Evolutionary conservation across 2,329 filamentous ascomycete species (phyloP), one percentile per base, ranked within the genome.

Genomic region (Colletotrichum limetticola): DNA sequence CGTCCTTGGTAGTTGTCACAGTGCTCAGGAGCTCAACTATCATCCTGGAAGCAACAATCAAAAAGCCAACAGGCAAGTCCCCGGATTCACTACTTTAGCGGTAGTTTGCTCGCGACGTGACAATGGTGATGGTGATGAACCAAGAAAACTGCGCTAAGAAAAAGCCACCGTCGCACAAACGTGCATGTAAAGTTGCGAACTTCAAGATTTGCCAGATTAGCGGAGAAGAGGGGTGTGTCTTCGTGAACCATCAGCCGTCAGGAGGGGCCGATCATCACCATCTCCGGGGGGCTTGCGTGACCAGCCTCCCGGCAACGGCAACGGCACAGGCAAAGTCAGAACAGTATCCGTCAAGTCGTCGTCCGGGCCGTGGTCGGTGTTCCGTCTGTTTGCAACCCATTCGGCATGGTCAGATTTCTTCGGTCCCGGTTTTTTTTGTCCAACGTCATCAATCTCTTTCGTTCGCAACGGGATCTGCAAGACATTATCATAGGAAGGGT

Each of bases 251-350:
- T 49, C 37, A 42, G 37, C 19, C 30, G 42, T n/a, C 16, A 49
- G 42, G 19, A 49, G 42, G 19, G 42, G 42, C 16, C 19, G 57
- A 71, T 66, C 68, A 28, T 62, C 32, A 49, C 57, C 56, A 56
- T 28, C 63, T 67, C 63, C 56, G 56, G 68, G n/a, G n/a, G 28
- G 24, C 35, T 42, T 42, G 6, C 32, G n/a, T 35, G 12, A 16
- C 57, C 16, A 46, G 16, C 42, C 42, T 46, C 42, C 7, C 42
- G 42, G 42, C 42, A 46, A 46, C 42, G 42, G 42, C 19, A 46
- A 46, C 42, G 42, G 42, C 42, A 46, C 35, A 42, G 14, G 35
- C 35, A 46, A 46, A 8, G 19, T 19, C 42, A 46, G 16, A n/a
- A 35, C 3, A 35, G 11, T 12, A 35, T 35, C 32, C 32, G 32